phyloP scores from a whole-genome alignment of 202 grass and related monocot genomes.

The Dendrocalamus latiflorus region DNA sequence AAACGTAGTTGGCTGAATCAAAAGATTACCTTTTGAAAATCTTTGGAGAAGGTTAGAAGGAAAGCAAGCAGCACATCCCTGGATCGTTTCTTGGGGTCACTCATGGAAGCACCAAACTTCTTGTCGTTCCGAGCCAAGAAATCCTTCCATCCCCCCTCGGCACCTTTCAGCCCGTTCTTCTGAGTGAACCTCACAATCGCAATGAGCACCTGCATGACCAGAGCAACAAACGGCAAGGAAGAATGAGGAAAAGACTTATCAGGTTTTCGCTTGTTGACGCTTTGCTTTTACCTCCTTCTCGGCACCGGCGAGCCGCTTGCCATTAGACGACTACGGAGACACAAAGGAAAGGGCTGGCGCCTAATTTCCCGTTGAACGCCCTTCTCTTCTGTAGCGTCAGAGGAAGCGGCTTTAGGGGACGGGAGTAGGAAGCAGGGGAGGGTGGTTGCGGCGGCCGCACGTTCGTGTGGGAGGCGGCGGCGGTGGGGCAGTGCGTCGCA shows the following conservation, averaged over 20 bases:
- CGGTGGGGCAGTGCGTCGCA: neutral
- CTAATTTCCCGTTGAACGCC: neutral
- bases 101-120: slow-evolving; percentile 40
- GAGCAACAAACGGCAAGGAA: neutral
- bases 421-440: neutral
- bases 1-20: neutral
- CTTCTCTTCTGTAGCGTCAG: neutral
- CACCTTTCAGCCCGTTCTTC: slow-evolving; percentile 53
- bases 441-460: neutral
- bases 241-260: neutral
- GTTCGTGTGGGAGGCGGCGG: neutral
- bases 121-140: slow-evolving; percentile 51
- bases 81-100: slow-evolving; percentile 66
- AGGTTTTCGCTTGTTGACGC: neutral
- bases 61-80: slow-evolving; percentile 69
- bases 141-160: slow-evolving; percentile 74
- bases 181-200: slow-evolving; percentile 70
- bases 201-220: slow-evolving; percentile 46
- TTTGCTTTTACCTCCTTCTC: slow-evolving; percentile 48
- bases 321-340: slow-evolving; percentile 5
- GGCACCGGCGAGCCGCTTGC: slow-evolving; percentile 44
- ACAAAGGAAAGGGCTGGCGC: neutral
- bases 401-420: neutral
- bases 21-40: slow-evolving; percentile 51
- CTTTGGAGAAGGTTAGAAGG: slow-evolving; percentile 57